Percentiles rank a stretch among this genome's conserved stretches.
These are phyloP conservation scores for Candida koratica DNA, from an alignment of 805 yeast species.

Conservation along the genomic window DNA sequence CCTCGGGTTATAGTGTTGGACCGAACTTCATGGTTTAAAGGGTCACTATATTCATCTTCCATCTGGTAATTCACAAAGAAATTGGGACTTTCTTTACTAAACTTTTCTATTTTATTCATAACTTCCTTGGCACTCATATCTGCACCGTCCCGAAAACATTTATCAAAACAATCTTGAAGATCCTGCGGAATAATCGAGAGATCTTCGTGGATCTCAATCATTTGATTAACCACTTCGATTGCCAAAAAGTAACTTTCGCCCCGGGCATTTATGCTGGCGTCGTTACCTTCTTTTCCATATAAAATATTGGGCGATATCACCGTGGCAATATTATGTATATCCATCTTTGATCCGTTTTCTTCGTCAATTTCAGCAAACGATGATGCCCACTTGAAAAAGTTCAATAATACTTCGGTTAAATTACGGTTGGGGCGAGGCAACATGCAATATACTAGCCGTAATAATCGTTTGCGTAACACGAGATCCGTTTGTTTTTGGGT, in stretches of 20 bases:
- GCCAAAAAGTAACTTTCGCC: slow-evolving; percentile 82
- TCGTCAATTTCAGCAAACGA: slow-evolving; percentile 92
- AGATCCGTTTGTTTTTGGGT: slow-evolving; percentile 52
- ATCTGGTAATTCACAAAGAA: slow-evolving; percentile 22
- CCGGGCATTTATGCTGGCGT: slow-evolving; percentile 21
- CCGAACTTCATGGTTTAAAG: slow-evolving; percentile 25
- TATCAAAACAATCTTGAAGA: slow-evolving; percentile 43
- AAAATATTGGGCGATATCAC: slow-evolving; percentile 92
- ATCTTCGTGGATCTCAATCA: slow-evolving; percentile 79
- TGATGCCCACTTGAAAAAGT: slow-evolving; percentile 91
- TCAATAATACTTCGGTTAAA: slow-evolving; percentile 76
- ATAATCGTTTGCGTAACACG: slow-evolving; percentile 46
- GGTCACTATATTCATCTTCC: slow-evolving; percentile 14
- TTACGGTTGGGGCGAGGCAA: slow-evolving; percentile 81
- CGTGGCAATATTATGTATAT: slow-evolving; percentile 88
- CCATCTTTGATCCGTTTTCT: slow-evolving; percentile 88
- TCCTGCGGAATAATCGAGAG: slow-evolving; percentile 73
- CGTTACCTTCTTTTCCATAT: slow-evolving; percentile 43
- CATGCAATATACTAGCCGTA: slow-evolving; percentile 66
- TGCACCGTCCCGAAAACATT: slow-evolving; percentile 33
- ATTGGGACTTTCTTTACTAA: slow-evolving; percentile 27
- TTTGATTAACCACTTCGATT: slow-evolving; percentile 81
- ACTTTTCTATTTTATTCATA: slow-evolving; percentile 29
- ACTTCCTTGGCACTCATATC: slow-evolving; percentile 34
- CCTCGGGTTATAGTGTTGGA: slow-evolving; percentile 31